A percentile compares a stretch with the other conserved stretches of the same genome.
These are phyloP conservation scores for Russula earlei DNA, from an alignment of 768 basidiomycete species.

Conservation along the genomic window DNA sequence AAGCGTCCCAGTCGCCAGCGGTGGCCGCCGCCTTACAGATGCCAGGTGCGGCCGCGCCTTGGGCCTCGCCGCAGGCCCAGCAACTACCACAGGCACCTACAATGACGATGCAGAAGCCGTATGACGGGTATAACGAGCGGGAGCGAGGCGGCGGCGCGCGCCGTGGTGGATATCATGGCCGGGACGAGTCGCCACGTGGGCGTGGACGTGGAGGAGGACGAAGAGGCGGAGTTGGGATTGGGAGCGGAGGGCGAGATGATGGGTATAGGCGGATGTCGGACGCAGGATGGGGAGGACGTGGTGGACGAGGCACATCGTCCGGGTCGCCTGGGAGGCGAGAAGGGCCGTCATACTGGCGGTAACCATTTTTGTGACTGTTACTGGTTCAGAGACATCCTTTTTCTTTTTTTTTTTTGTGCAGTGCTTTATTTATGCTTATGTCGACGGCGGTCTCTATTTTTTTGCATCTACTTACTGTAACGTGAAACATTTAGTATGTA, in stretches of 20 bases:
- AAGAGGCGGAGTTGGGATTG: neutral
- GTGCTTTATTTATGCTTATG: slow-evolving; percentile 1
- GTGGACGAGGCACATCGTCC: neutral
- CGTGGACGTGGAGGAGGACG: neutral
- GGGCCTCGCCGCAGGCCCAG: neutral
- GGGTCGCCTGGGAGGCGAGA: slow-evolving; percentile 10
- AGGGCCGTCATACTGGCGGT: slow-evolving; percentile 4
- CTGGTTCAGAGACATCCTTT: neutral
- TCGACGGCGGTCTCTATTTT: neutral
- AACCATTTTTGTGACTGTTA: neutral
- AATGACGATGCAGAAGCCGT: neutral
- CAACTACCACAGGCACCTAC: neutral
- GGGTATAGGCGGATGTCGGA: slow-evolving; percentile 7
- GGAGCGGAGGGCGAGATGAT: neutral
- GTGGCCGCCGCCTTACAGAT: neutral
- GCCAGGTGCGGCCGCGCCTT: neutral
- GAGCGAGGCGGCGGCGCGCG: slow-evolving; percentile 4
- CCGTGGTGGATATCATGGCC: slow-evolving; percentile 3
- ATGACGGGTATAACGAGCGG: slow-evolving; percentile 5
- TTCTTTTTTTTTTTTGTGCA: neutral
- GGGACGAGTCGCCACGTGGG: slow-evolving; percentile 2
- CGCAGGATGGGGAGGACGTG: slow-evolving; percentile 2
- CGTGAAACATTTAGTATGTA: too few relatives aligned
- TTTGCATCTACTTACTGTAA: neutral
- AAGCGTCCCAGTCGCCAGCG: neutral